Evolutionary conservation across 495 filamentous ascomycete species (phyloP), one percentile per base, ranked within the genome.

Genomic region (Tuber calosporum): DNA sequence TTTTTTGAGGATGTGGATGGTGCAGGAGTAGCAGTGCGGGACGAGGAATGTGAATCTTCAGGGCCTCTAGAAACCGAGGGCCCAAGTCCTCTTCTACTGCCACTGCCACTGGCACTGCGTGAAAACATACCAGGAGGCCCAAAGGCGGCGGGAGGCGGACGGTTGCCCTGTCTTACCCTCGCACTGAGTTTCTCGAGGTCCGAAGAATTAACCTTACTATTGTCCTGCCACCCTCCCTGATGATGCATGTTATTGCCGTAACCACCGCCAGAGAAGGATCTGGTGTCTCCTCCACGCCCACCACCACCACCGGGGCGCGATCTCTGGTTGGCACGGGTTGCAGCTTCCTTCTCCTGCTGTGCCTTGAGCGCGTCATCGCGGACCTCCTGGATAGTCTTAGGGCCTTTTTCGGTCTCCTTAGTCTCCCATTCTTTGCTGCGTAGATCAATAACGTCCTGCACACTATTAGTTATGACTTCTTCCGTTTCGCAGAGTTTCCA

Each of bases 301-400:
- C 85, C 83, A 78, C 85, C 83, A 78, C 87, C 86, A 68, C 89
- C 89, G 66, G 84, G 86, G 34, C 87, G 86, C 74, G 82, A 85
- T 74, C 89, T 86, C 81, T 87, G 86, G 82, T 82, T 87, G 73
- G 83, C 86, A 53, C 89, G 86, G n/a, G 86, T 90, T 38, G 86
- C 83, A 45, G 88, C 88, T 78, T 89, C 89, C 75, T 86, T 89
- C 22, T 91, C 92, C 76, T 89, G 90, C 68, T 85, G 85, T 80
- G 93, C 93, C 84, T 94, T 85, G 37, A 87, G 85, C 81, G 91
- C 91, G 85, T 97, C 93, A 77, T 89, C 89, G 78, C 91, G 90
- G 75, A 99, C 91, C 85, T 97, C 91, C 19, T 91, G 89, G 68
- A 99, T 90, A 15, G 95, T 99, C 87, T 97, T 97, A 69, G 95